Evolutionary conservation across 495 filamentous ascomycete genomes (phyloP).

Genomic region (Melanomma pulvis-pyrius): DNA sequence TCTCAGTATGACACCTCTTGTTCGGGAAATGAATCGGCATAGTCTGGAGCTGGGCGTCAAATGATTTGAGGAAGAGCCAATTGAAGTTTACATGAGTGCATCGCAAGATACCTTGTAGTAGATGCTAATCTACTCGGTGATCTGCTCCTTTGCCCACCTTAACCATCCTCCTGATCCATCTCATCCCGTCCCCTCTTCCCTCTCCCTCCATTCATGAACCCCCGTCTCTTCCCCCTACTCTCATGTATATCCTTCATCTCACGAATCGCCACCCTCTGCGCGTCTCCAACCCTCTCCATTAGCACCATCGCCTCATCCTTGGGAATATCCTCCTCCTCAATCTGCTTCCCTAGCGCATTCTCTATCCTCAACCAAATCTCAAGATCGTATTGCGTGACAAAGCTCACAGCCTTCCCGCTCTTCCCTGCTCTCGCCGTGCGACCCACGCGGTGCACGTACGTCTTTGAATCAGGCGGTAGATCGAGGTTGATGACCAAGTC

Average conservation of each 20-base stretch:
- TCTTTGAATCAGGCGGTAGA: conserved; percentile 79
- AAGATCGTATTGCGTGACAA: conserved; percentile 91
- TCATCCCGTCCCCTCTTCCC: conserved; percentile 63
- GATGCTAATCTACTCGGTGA: too few relatives aligned
- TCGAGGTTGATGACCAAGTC: conserved; percentile 90
- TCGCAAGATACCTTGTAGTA: too few relatives aligned
- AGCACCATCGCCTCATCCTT: conserved; percentile 91
- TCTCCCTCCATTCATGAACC: conserved; percentile 63
- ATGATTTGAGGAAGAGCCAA: too few relatives aligned
- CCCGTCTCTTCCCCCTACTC: conserved; percentile 67
- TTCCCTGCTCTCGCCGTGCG: conserved; percentile 91
- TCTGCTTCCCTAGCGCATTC: conserved; percentile 72
- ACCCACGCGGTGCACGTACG: conserved; percentile 93
- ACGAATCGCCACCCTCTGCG: conserved; percentile 76
- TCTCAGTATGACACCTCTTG: too few relatives aligned
- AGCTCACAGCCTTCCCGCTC: conserved; percentile 74
- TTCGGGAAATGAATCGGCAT: too few relatives aligned
- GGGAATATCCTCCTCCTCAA: conserved; percentile 64
- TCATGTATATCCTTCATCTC: conserved; percentile 86
- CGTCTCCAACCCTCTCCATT: conserved; percentile 75
- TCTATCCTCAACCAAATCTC: conserved; percentile 88
- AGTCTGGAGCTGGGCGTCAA: too few relatives aligned
- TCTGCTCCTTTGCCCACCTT: too few relatives aligned
- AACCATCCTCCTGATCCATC: conserved; percentile 84
- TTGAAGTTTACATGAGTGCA: too few relatives aligned